phyloP scores from a whole-genome alignment of 2,329 filamentous ascomycete species.

The Pyricularia sp. region DNA sequence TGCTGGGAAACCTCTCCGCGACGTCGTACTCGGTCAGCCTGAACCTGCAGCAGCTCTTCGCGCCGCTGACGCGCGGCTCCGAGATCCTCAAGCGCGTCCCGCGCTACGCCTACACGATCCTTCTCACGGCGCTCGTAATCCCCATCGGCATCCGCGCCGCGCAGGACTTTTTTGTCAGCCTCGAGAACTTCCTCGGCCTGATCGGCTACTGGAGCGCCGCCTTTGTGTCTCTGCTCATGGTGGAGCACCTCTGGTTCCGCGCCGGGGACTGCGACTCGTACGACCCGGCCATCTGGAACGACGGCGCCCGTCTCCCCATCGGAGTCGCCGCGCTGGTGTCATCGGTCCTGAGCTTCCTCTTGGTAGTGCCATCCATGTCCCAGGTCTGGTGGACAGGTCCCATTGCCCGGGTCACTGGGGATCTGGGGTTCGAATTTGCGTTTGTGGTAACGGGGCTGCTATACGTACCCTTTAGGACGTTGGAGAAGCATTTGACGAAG shows the following conservation, averaged over 20 bases:
- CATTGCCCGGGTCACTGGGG: slow-evolving; percentile 30
- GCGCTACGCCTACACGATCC: slow-evolving; percentile 28
- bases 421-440: slow-evolving; percentile 35
- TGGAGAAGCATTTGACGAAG: slow-evolving; percentile 16
- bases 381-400: slow-evolving; percentile 34
- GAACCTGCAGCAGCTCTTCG: slow-evolving; percentile 42
- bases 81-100: slow-evolving; percentile 25
- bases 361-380: slow-evolving; percentile 30
- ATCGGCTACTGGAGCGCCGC: slow-evolving; percentile 36
- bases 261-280: slow-evolving; percentile 12
- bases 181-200: slow-evolving; percentile 33
- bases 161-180: slow-evolving; percentile 27
- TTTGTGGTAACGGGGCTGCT: slow-evolving; percentile 29
- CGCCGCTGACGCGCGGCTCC: slow-evolving; percentile 18
- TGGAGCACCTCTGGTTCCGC: slow-evolving; percentile 18
- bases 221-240: slow-evolving; percentile 28
- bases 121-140: slow-evolving; percentile 29
- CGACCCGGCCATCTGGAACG: slow-evolving; percentile 15
- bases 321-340: slow-evolving; percentile 17
- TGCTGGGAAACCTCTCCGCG: slow-evolving; percentile 50
- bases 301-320: slow-evolving; percentile 14
- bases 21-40: slow-evolving; percentile 54
- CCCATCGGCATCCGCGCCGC: slow-evolving; percentile 28
- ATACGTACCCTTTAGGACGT: slow-evolving; percentile 28
- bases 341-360: slow-evolving; percentile 12